These are phyloP conservation scores for Lactarius sanguifluus DNA, from an alignment of 768 basidiomycete species.

Conservation along the genomic window DNA sequence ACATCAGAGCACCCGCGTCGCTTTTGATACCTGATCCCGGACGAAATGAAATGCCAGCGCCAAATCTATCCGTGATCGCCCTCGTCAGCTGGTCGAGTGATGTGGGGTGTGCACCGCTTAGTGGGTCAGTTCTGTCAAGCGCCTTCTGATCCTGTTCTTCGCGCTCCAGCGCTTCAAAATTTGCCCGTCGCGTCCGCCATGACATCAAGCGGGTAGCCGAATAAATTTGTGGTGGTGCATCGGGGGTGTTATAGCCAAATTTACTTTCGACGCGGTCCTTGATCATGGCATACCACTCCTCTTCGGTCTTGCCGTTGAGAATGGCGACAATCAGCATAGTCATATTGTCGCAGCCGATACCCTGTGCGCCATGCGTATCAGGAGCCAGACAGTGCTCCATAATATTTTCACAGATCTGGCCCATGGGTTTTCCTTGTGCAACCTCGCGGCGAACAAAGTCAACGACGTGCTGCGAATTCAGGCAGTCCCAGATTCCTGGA, in stretches of 20 bases:
- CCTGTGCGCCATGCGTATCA: constrained; percentile 84
- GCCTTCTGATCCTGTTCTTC: constrained; percentile 38
- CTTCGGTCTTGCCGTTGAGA: constrained; percentile 81
- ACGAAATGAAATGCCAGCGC: constrained; percentile 59
- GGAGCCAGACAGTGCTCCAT: constrained; percentile 94
- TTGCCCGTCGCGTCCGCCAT: constrained; percentile 53
- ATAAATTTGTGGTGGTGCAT: constrained; percentile 73
- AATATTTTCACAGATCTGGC: constrained; percentile 85
- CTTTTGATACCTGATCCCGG: constrained; percentile 53
- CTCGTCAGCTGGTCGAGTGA: constrained; percentile 25
- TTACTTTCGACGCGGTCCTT: constrained; percentile 73
- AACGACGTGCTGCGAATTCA: constrained; percentile 89
- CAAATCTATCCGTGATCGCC: constrained; percentile 20
- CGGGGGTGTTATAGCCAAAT: constrained; percentile 79
- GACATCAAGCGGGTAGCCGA: constrained; percentile 59
- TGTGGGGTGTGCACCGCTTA: constrained; percentile 8
- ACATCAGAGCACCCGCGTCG: constrained; percentile 57
- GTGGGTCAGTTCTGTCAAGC: constrained; percentile 10
- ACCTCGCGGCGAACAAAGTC: constrained; percentile 84
- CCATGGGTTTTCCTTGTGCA: constrained; percentile 72
- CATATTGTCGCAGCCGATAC: constrained; percentile 99
- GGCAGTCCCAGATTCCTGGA: constrained; percentile 98
- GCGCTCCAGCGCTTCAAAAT: constrained; percentile 50
- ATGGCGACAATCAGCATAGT: constrained; percentile 90
- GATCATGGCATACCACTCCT: constrained; percentile 92